Base-by-base conservation (phyloP, 768 basidiomycete genomes). In the Xerocomus spinulosus region DNA sequence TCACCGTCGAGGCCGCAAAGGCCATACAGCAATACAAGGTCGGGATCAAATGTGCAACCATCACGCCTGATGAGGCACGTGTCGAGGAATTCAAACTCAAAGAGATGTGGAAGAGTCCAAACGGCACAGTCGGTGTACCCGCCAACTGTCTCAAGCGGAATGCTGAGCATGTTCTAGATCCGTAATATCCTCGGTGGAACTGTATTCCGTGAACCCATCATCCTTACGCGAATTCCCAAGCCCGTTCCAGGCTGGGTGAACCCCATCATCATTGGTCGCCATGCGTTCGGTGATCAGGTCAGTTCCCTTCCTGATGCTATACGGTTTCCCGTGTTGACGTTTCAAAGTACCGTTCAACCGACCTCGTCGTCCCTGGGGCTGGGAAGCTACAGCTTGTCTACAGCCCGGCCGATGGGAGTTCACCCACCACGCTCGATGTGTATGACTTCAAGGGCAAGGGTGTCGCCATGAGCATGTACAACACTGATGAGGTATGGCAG, bases 1-100 rank as follows among this genome's bases (percentile, higher is more conserved):
- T 99, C 28, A 99, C 96, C 6, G 67, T 91, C 51, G 93, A 97
- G 10, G 87, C 93, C 23, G 94, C 95, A 15, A 82, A 97, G 57
- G 96, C 96, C 47, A 97, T 97, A 66, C 77, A 88, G 48, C 79
- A 96, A 69, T 82, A 96, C 79, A 85, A 85, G 54, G 96, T 99
- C 55, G 96, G 95, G 54, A 93, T 98, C 74, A 99, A 99, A 71
- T 99, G 95, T 73, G 95, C 94, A 33, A 98, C 95, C 37, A 98
- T 98, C 72, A 99, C 96, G 2, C 96, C 96, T 6, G 96, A 99
- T 64, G 95, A 98, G 67, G 92, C 83, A 20, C 86, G 94, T 49
- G 92, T 97, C 39, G 72, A 93, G 65, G 96, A 98, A 70, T 99
- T 96, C 80, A 90, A 92, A 42, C 78, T 99, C 64, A 97, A 96